Evolutionary conservation across 192 early-diverging fungal genomes (phyloP).

Genomic region (Coemansia sp.): DNA sequence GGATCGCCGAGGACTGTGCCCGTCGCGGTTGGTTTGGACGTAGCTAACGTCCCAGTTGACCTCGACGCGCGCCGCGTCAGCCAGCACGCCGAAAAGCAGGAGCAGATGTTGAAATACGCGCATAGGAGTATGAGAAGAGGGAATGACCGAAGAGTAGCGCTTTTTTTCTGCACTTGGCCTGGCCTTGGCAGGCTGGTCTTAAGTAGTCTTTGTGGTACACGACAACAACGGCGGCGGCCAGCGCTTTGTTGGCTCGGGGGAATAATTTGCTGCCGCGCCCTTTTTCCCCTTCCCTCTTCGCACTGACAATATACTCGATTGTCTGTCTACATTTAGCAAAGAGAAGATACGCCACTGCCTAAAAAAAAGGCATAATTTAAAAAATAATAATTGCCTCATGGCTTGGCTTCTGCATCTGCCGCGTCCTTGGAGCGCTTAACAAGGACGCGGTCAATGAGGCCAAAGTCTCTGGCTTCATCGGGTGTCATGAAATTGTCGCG

Average conservation of each 20-base stretch:
- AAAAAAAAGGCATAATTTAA: background rate
- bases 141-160: too few species aligned
- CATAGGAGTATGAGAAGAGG: too few species aligned
- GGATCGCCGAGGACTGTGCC: constrained; percentile 58
- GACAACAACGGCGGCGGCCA: too few species aligned
- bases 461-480: constrained; percentile 86
- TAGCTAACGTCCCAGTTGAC: constrained; percentile 66
- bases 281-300: too few species aligned
- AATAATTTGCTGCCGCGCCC: too few species aligned
- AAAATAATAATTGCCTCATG: background rate
- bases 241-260: too few species aligned
- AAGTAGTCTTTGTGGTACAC: too few species aligned
- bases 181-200: too few species aligned
- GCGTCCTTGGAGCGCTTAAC: constrained; percentile 61
- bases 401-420: background rate
- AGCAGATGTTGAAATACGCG: background rate
- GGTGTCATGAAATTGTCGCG: constrained; percentile 95
- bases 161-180: too few species aligned
- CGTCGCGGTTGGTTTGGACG: constrained; percentile 62
- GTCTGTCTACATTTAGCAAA: too few species aligned
- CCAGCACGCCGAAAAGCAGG: background rate
- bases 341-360: background rate
- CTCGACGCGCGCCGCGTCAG: background rate
- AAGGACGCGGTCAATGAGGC: constrained; percentile 88
- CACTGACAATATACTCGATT: too few species aligned